Base-by-base conservation (phyloP, 1,139 yeast genomes). In the Wickerhamomyces sp. region DNA sequence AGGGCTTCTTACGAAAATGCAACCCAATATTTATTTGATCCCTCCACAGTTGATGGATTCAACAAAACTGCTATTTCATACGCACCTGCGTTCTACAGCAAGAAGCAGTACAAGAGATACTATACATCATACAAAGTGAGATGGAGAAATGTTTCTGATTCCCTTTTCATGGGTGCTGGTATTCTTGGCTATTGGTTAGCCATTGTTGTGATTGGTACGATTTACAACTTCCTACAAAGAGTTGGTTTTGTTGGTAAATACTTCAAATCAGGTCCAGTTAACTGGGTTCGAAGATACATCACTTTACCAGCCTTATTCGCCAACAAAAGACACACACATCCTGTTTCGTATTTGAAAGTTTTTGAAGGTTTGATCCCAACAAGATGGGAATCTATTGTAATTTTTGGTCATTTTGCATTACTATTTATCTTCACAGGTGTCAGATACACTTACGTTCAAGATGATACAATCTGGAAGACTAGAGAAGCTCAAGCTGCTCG, bases 361-460 rank as follows among this genome's bases (percentile, higher is more conserved):
- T 24, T 48, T 37, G 43, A 47, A 13, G 58, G 56, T 6, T 40
- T 46, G 31, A 19, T 52, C 14, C 94, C 95, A 1, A 73, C 87
- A 1, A 67, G 92, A 44, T 61, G 71, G 48, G 89, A 81, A 55
- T 55, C 78, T 1, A 45, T 76, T 9, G 62, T 74, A 30, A 59
- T 78, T 24, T 46, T 61, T 12, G 57, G 68, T 12, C 77, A 74
- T 58, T 55, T 72, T 65, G 15, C 58, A 70, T 41, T 61, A 64
- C 25, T 40, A 65, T 22, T 67, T 70, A 25, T 65, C 66, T 47
- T 55, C 58, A 47, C 59, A 62, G 44, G 52, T 30, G 60, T 67
- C 26, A 64, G 70, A 31, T 74, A 67, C 56, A 55, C 59, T 40
- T 58, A 65, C 53, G 67, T 68, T 37, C 57, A 55, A 38, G 60